Evolutionary conservation across 2,329 filamentous ascomycete species (phyloP).

Genomic region (Curvularia eragrostidis): DNA sequence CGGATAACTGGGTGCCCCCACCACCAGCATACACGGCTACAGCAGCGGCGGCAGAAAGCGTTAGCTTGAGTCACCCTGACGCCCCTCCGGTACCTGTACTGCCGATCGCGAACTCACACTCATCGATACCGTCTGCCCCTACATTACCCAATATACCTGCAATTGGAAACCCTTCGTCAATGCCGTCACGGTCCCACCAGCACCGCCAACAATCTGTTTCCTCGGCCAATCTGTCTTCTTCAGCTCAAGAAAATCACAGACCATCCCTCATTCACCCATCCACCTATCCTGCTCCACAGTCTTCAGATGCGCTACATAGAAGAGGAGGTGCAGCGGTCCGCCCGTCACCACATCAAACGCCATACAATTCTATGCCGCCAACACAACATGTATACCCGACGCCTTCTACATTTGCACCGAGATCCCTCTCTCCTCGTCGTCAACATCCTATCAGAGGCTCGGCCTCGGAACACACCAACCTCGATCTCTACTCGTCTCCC

Average conservation of each 20-base stretch:
- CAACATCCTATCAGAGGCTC: conserved; percentile 22
- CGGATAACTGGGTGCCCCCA: conserved; percentile 86
- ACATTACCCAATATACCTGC: conserved; percentile 36
- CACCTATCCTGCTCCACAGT: conserved; percentile 43
- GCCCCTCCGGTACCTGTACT: conserved; percentile 36
- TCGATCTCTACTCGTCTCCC: conserved; percentile 34
- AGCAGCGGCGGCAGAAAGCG: conserved; percentile 48
- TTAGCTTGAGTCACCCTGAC: conserved; percentile 47
- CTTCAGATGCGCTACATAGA: conserved; percentile 23
- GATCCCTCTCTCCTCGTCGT: conserved; percentile 14
- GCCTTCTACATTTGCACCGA: conserved; percentile 5
- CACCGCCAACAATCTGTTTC: conserved; percentile 40
- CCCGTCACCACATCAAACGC: conserved; percentile 19
- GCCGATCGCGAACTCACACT: conserved; percentile 8
- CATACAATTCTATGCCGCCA: conserved; percentile 11
- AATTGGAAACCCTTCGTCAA: conserved; percentile 33
- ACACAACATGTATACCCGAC: conserved; percentile 14
- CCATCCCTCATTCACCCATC: conserved; percentile 45
- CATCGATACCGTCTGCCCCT: conserved; percentile 33
- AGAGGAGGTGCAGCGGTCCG: conserved; percentile 36
- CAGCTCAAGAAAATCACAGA: conserved; percentile 22
- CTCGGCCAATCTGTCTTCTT: conserved; percentile 35
- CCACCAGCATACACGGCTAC: conserved; percentile 80
- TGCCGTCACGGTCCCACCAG: conserved; percentile 28
- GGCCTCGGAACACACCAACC: conserved; percentile 26